phyloP scores from a whole-genome alignment of 2,329 filamentous ascomycete genomes.

The Paramyrothecium roridum region DNA sequence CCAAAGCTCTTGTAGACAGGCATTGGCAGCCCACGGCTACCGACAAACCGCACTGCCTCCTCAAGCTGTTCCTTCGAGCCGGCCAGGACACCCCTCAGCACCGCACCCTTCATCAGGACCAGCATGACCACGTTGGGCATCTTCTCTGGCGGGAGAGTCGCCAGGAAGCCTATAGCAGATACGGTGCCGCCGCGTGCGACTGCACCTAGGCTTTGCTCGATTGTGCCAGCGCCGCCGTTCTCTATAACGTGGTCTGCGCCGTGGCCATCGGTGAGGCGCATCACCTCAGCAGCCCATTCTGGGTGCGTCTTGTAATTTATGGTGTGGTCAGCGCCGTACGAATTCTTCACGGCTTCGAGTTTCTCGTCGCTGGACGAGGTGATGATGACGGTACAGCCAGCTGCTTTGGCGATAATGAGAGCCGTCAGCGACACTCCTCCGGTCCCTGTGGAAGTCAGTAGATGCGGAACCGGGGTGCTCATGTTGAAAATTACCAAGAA shows the following conservation, averaged over 20 bases:
- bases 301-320: conserved; percentile 48
- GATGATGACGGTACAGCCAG: conserved; percentile 46
- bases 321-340: conserved; percentile 38
- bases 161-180: background rate
- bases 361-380: conserved; percentile 51
- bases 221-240: conserved; percentile 27
- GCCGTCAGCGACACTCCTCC: conserved; percentile 35
- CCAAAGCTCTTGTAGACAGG: background rate
- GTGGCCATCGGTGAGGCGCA: conserved; percentile 34
- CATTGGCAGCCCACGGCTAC: background rate
- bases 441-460: conserved; percentile 22
- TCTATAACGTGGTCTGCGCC: conserved; percentile 50
- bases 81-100: background rate
- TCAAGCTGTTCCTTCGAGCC: background rate
- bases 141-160: background rate
- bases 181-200: background rate
- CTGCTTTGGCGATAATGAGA: conserved; percentile 44
- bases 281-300: conserved; percentile 42
- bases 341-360: conserved; percentile 36
- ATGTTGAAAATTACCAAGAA: conserved; percentile 22
- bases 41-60: background rate
- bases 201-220: background rate
- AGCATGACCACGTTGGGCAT: background rate
- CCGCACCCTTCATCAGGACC: background rate
- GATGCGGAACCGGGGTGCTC: background rate